Conservation (phyloP, 225 moss, liverwort and hornwort species). For the Polytrichum formosum region DNA sequence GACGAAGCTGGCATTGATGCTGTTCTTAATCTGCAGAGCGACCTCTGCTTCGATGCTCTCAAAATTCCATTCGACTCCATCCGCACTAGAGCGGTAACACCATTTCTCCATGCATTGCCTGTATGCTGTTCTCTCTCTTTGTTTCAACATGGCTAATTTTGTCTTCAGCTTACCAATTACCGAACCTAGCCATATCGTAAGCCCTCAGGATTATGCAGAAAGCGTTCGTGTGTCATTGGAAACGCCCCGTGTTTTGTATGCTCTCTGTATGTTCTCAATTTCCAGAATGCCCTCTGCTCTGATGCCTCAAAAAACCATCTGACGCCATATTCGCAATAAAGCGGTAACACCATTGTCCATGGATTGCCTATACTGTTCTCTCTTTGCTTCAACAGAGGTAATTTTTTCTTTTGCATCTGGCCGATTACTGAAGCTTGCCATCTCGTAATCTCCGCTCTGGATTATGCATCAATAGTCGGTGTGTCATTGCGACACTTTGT, state of each 20-base stretch:
- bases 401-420: not conserved
- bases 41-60: conserved; percentile 56
- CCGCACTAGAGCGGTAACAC: conserved; percentile 34
- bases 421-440: not conserved
- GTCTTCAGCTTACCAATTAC: not conserved
- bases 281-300: conserved; percentile 50
- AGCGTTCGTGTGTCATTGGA: not conserved
- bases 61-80: conserved; percentile 52
- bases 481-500: not conserved
- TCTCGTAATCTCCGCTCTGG: not conserved
- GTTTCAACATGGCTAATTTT: not conserved
- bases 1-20: conserved; percentile 59
- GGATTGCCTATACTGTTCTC: not conserved
- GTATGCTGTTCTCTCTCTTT: not conserved
- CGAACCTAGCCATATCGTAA: not conserved
- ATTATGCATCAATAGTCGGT: not conserved
- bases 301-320: conserved; percentile 50
- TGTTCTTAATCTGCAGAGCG: conserved; percentile 52
- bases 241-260: not conserved
- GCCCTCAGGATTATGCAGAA: not conserved
- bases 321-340: conserved; percentile 39
- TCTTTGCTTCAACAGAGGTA: not conserved
- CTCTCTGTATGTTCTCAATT: conserved; percentile 27
- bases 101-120: not conserved
- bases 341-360: conserved; percentile 13